Evolutionary conservation across 768 basidiomycete genomes (phyloP).

Genomic region (Termitomyces sp.): DNA sequence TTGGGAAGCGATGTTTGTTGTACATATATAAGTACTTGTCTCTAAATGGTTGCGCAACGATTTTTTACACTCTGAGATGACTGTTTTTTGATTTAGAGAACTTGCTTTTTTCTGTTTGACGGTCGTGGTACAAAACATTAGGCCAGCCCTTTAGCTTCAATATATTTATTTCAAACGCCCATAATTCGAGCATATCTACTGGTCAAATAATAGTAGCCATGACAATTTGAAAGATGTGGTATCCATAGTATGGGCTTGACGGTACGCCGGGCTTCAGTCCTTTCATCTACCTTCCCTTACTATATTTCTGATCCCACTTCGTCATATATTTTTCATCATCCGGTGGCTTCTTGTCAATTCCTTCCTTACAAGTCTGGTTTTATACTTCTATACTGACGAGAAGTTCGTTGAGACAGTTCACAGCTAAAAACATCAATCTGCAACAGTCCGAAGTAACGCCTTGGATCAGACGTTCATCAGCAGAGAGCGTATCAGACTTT

Average conservation of each 20-base stretch:
- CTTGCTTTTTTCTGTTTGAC: not conserved
- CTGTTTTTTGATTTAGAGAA: not conserved
- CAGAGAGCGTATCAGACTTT: slow-evolving; percentile 7
- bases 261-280: not conserved
- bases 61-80: not conserved
- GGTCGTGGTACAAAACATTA: not conserved
- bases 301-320: slow-evolving; percentile 23
- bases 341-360: slow-evolving; percentile 9
- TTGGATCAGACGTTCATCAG: slow-evolving; percentile 19
- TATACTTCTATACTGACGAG: slow-evolving; percentile 16
- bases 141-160: too few relatives aligned
- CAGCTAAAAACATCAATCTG: slow-evolving; percentile 9
- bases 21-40: not conserved
- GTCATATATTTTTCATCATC: slow-evolving; percentile 21
- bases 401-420: slow-evolving; percentile 20
- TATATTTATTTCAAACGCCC: too few relatives aligned
- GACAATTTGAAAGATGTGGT: not conserved
- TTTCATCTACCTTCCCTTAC: slow-evolving; percentile 15
- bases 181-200: not conserved
- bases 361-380: slow-evolving; percentile 23
- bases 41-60: not conserved
- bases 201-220: not conserved
- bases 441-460: slow-evolving; percentile 8
- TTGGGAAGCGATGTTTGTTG: too few relatives aligned
- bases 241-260: not conserved